phyloP scores from a whole-genome alignment of 306 rosid genomes.

The Lagenaria siceraria region DNA sequence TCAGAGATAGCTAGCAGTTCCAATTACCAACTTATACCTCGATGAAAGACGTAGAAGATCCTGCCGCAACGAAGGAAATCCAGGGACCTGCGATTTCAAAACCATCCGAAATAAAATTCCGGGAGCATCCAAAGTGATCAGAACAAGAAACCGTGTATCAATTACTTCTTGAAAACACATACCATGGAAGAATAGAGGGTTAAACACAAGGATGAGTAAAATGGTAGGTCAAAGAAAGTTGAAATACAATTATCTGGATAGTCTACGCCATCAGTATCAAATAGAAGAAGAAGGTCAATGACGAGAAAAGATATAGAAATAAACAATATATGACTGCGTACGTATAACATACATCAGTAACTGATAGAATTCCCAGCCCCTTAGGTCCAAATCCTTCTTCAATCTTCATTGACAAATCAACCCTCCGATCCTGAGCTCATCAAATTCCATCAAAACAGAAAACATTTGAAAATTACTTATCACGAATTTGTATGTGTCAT shows the following conservation, averaged over 20 bases:
- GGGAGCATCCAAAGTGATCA: background rate
- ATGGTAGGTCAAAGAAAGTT: background rate
- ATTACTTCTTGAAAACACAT: background rate
- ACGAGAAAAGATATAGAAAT: background rate
- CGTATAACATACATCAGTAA: conserved; percentile 40
- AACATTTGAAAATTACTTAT: background rate
- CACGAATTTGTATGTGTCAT: background rate
- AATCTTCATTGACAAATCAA: conserved; percentile 61
- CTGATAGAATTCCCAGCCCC: conserved; percentile 63
- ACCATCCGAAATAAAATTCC: background rate
- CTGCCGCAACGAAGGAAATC: conserved; percentile 50
- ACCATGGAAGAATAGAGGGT: background rate
- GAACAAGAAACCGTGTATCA: background rate
- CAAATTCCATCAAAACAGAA: conserved; percentile 8
- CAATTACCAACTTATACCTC: conserved; percentile 27
- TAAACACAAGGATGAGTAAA: background rate
- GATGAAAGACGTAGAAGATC: conserved; percentile 73
- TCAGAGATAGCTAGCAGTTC: background rate
- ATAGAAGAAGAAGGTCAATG: background rate
- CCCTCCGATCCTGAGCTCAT: conserved; percentile 41
- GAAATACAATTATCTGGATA: background rate
- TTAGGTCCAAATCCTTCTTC: conserved; percentile 78
- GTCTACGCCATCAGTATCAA: background rate
- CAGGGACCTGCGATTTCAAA: conserved; percentile 33
- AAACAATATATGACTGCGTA: background rate